Evolutionary conservation across 2,329 filamentous ascomycete genomes (phyloP).

Genomic region (Neofusicoccum kwambonambiense): DNA sequence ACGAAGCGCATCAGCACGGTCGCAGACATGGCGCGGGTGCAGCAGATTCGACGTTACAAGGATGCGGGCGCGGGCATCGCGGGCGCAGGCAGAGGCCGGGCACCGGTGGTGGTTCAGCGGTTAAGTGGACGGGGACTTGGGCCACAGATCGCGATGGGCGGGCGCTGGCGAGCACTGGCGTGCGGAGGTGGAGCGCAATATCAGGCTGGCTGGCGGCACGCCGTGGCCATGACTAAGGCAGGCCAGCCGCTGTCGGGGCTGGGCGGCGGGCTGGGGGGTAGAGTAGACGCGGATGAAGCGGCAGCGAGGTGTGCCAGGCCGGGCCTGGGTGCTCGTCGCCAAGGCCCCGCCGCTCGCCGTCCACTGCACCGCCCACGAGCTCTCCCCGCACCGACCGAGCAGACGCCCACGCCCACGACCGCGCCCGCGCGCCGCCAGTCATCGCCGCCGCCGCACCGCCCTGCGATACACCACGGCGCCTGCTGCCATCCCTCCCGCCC

Average conservation of each 20-base stretch:
- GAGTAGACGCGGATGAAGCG: not conserved
- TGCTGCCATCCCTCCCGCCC: not conserved
- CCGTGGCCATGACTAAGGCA: not conserved
- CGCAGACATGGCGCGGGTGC: constrained; percentile 4
- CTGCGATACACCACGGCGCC: not conserved
- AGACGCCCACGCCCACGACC: too few species aligned
- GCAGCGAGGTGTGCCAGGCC: not conserved
- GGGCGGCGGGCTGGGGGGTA: not conserved
- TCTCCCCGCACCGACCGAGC: too few species aligned
- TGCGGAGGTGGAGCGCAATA: constrained; percentile 8
- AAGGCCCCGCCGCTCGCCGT: not conserved
- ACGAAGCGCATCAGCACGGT: constrained; percentile 11
- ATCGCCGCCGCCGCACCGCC: not conserved
- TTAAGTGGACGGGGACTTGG: not conserved
- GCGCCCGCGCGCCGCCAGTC: not conserved
- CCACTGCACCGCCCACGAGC: not conserved
- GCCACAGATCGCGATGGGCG: not conserved
- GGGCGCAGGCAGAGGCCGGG: not conserved
- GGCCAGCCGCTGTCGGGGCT: not conserved
- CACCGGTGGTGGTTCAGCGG: not conserved
- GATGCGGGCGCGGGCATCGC: constrained; percentile 3
- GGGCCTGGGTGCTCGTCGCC: not conserved
- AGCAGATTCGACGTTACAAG: not conserved
- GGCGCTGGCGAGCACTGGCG: not conserved
- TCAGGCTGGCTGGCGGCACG: not conserved